Evolutionary conservation across 345 rosid genomes (phyloP), one percentile per base, ranked within the genome.

Genomic region (Citrus reticulata): DNA sequence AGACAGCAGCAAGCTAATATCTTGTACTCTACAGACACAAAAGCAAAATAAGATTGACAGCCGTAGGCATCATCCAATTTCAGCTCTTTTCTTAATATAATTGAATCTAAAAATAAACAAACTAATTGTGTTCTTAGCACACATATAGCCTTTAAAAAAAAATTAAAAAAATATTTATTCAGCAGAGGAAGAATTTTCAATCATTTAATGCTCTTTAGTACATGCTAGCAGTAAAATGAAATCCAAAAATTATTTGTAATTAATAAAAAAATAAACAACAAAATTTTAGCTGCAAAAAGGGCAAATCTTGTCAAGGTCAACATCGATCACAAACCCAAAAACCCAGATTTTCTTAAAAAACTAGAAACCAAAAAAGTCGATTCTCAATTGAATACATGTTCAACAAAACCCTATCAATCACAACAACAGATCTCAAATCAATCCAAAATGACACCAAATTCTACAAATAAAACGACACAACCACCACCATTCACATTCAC

Each of bases 341-440:
- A n/a, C 68, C 60, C 42, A 30, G 30, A 29, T 70, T 51, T 14
- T 6, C 35, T 34, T 17, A 71, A 51, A 5, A 24, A 24, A 54
- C 7, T 40, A 30, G 22, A 30, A 34, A 34, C 46, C 9, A 37
- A 55, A 72, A 7, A 13, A 40, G 11, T 9, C 27, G 7, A 37
- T 24, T 54, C 22, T 51, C 55, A 68, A 40, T 51, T 14, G 9
- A 64, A 54, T 54, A 54, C 58, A 17, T 54, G 22, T 13, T 69
- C 9, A 69, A 69, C 72, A 55, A 13, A 72, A 72, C 62, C 75
- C 75, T 32, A 32, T 40, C 75, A 30, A 19, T 19, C 2, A 11
- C 59, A 72, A 55, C 75, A 32, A 32, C 63, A 72, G 62, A 72
- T 55, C 63, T 54, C 75, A n/a, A 49, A 32, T 51, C 75, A 22